Base-by-base conservation (phyloP, 495 filamentous ascomycete genomes). In the Talaromyces borbonicus region DNA sequence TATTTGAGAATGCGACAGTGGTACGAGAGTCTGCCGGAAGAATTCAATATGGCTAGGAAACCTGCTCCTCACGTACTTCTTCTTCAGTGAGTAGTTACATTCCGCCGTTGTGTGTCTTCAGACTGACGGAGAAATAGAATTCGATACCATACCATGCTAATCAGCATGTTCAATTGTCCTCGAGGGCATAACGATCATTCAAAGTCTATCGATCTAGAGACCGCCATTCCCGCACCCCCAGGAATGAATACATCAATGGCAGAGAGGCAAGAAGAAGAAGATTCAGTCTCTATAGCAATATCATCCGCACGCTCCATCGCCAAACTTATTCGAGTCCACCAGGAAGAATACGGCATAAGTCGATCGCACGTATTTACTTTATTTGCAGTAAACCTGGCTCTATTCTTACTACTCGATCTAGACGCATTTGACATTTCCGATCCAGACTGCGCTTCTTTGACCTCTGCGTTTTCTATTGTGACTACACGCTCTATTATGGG, bases 361-460 rank as follows among this genome's bases (percentile, higher is more conserved):
- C 62, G 65, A 20, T 63, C 64, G 5, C 68, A 72, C 48, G 58
- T 64, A 16, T 72, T 68, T 35, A 60, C 66, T 9, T 52, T 72
- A 49, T 72, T 68, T 37, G 65, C 66, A 1, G 65, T 72, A 43
- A 72, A 66, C 26, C 56, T 72, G 9, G 68, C 66, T 7, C 49
- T 72, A 2, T 72, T 70, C 48, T 56, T 59, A 0, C 45, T 72
- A 51, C 47, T 68, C 2, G 61, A 67, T n/a, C 48, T 52, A 8
- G 49, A 52, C 4, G 19, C 47, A 0, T 70, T 69, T 31, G 60
- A 72, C 36, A 59, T 69, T 0, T 49, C 66, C 0, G 66, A 70
- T 35, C 35, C 41, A 19, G 63, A 69, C 27, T 72, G 69, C 38
- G 50, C 70, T 0, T 54, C 57, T 0, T 55, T 72, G 3, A 56